These are phyloP conservation scores for Sindora glabra DNA, from an alignment of 306 rosid species.

Conservation along the genomic window DNA sequence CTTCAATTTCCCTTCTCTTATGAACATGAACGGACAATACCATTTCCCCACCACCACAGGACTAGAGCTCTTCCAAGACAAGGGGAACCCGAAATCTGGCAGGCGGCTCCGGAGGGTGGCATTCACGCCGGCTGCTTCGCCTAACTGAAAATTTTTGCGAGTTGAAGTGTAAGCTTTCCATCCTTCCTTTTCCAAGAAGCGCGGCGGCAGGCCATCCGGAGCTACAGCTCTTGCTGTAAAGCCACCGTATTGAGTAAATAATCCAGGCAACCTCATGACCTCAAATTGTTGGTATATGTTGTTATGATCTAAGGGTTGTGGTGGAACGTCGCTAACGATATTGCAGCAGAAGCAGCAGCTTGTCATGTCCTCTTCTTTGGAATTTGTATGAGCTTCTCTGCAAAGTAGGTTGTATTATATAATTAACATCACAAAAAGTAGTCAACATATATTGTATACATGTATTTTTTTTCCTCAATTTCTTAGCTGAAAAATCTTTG, in stretches of 20 bases:
- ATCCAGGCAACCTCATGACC: neutral
- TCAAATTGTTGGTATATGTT: constrained; percentile 17
- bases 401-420: neutral
- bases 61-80: neutral
- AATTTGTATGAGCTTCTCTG: constrained; percentile 22
- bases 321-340: neutral
- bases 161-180: constrained; percentile 2
- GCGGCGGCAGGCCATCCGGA: constrained; percentile 24
- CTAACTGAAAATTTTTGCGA: neutral
- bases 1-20: constrained; percentile 22
- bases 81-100: constrained; percentile 9
- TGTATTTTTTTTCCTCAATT: no score
- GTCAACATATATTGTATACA: no score
- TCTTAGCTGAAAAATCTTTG: no score
- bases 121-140: constrained; percentile 27
- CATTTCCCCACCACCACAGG: constrained; percentile 31
- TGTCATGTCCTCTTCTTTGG: constrained; percentile 12
- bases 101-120: constrained; percentile 14
- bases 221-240: constrained; percentile 23
- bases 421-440: neutral
- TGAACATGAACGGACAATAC: constrained; percentile 34
- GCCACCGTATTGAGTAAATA: neutral
- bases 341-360: constrained; percentile 5
- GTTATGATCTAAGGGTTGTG: constrained; percentile 3
- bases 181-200: neutral